phyloP scores from a whole-genome alignment of 1,284 basidiomycete genomes.

The Apiotrichum gracile region DNA sequence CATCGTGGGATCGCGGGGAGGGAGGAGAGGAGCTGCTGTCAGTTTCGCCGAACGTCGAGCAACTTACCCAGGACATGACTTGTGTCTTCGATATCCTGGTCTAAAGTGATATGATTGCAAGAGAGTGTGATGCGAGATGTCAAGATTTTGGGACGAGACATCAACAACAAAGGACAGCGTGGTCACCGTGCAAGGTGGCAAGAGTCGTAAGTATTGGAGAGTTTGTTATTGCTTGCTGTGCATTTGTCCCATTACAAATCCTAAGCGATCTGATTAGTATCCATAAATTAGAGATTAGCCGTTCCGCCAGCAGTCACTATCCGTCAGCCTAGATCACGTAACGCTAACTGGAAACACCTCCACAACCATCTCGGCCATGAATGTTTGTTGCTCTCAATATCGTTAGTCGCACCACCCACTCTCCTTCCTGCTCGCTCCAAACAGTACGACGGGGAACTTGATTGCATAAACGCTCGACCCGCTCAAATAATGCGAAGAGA shows the following conservation, averaged over 20 bases:
- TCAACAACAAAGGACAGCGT: too few relatives aligned
- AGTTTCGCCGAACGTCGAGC: neutral
- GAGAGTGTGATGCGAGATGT: neutral
- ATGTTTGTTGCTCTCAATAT: neutral
- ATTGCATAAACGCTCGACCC: conserved; percentile 18
- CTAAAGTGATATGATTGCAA: neutral
- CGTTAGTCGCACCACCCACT: neutral
- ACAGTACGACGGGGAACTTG: conserved; percentile 1
- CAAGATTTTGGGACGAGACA: neutral
- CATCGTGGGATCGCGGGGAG: conserved; percentile 10
- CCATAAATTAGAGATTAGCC: too few relatives aligned
- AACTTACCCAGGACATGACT: conserved; percentile 13
- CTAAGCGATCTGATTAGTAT: too few relatives aligned
- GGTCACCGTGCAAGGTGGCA: too few relatives aligned
- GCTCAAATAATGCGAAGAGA: conserved; percentile 4
- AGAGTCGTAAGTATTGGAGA: too few relatives aligned
- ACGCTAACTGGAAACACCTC: too few relatives aligned
- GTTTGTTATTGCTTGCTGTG: too few relatives aligned
- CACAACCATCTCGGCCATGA: neutral
- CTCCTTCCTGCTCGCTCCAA: neutral
- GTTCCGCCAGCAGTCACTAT: too few relatives aligned
- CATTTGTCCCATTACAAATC: too few relatives aligned
- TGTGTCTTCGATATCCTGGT: neutral
- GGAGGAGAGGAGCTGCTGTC: conserved; percentile 6
- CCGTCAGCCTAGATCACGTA: too few relatives aligned